Evolutionary conservation across 805 yeast genomes (phyloP), one percentile per base, ranked within the genome.

Genomic region (Zygosaccharomyces rouxii): DNA sequence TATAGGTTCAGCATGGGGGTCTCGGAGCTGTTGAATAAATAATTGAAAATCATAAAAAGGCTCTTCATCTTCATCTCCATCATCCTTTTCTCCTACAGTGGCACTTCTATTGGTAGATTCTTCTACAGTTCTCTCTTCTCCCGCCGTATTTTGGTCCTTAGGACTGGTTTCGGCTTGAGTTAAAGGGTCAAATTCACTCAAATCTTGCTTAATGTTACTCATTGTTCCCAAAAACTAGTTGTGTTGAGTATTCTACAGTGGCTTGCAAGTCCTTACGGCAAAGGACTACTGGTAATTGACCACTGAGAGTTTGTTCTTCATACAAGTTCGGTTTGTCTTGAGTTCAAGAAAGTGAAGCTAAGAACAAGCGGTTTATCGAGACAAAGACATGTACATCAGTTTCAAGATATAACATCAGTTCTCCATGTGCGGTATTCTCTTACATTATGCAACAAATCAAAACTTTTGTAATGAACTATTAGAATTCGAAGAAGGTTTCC

Each of bases 1-100:
- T 31, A 89, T 77, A 0, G 98, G 97, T 49, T 88, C 96, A 4
- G 98, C 97, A 47, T 76, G 74, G 54, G 82, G 84, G 45, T 78
- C 76, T 50, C 84, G 82, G 55, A 94, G 74, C 55, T 84, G 86
- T 10, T 74, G 73, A 35, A 89, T 72, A 62, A 94, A 94, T 21
- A 75, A 67, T 62, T 88, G 96, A 64, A 92, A 94, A 64, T 94
- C 96, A 67, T 92, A 90, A 39, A 49, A 49, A n/a, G 55, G 42
- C 26, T 60, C 63, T 14, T 59, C 63, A 18, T 58, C 60, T n/a
- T 51, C 54, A 21, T 37, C 48, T 9, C 43, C 47, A 2, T 42
- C 33, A 22, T 42, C 41, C 26, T 42, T 47, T 19, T 39, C 49
- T 3, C 22, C 29, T 21, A 35, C 18, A 2, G 18, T 21, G 5